Evolutionary conservation across 148 eudicot species (phyloP), one percentile per base, ranked within the genome.

Genomic region (Rhododendron griersonianum): DNA sequence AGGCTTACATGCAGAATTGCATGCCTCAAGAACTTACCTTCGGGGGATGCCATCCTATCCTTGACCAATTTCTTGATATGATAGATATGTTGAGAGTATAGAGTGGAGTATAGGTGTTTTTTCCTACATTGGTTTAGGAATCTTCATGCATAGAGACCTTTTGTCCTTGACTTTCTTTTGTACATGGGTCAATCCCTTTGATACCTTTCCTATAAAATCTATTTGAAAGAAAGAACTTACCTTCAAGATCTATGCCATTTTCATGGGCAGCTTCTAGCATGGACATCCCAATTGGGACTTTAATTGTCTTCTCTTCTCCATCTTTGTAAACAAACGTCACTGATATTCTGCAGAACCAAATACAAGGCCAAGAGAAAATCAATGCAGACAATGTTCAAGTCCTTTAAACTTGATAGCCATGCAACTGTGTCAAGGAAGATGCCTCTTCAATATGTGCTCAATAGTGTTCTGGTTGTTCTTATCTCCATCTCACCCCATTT

Each of bases 211-310:
- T 15, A 59, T 59, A 5, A 19, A 59, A 59, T 59, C 2, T 59
- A 21, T 19, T 19, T 59, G n/a, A 21, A 21, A 6, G 9, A 19
- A 6, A 19, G 6, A 59, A 65, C 73, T 65, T 86, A 91, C 99
- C 99, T 92, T 96, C 99, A 63, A 96, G 99, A 63, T 96, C 98
- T 85, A 96, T 90, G 78, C 92, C 98, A 91, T 94, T 93, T 84
- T 94, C 91, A 90, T 67, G 73, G 73, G 99, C 99, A 90, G 98
- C 99, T 91, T 96, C 99, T 77, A 96, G 87, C 91, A 96, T 94
- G 83, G 91, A 95, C 91, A 93, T 94, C 69, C 99, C 99, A 86
- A 95, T 84, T 61, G 98, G 99, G 85, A 96, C 99, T 85, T 95
- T 93, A 76, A 95, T 84, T 11, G 88, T 87, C 65, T 90, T 90